Evolutionary conservation across 208 protist genomes (phyloP), one percentile per base, ranked within the genome.

Genomic region (Wallacemonas sp.): DNA sequence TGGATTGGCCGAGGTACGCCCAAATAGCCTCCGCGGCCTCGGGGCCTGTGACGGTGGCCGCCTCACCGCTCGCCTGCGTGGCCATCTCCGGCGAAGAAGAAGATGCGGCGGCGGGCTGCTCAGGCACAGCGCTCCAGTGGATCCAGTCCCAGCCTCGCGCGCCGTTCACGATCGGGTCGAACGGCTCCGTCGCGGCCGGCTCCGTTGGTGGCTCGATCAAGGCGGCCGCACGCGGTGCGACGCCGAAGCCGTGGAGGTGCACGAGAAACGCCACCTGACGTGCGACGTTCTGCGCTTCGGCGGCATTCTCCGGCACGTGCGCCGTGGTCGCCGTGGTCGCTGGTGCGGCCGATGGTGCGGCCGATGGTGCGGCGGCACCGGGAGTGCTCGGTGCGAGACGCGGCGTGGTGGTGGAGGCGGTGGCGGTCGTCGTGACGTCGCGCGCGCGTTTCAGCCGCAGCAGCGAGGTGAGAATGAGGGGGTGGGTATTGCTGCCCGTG

Each of bases 251-350:
- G 52, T 78, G 66, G 33, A 77, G 68, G 22, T 48, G 36, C 61
- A 82, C 66, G 22, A 82, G 49, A 50, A 82, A 23, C 2, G 57
- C 44, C 65, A 75, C 71, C 52, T 74, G 65, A 33, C 61, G 32
- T 42, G 69, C 36, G 1, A 75, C 23, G 4, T 57, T 39, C 10
- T 70, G 50, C 44, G 31, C 59, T 0, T 45, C 33, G 14, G 39
- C 39, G 32, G 16, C 57, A 4, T 11, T 20, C 7, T 71, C 70
- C 2, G 59, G 7, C 3, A 20, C 16, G 50, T 25, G 45, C 2
- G n/a, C n/a, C n/a, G n/a, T n/a, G n/a, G n/a, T n/a, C n/a, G n/a
- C n/a, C n/a, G 20, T 68, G 0, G 14, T 31, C 1, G 14, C 39
- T 26, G 44, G 10, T 22, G 44, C 44, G n/a, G 20, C 18, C 18